Conservation (phyloP, 345 rosid genomes). For the Syzygium oleosum region DNA sequence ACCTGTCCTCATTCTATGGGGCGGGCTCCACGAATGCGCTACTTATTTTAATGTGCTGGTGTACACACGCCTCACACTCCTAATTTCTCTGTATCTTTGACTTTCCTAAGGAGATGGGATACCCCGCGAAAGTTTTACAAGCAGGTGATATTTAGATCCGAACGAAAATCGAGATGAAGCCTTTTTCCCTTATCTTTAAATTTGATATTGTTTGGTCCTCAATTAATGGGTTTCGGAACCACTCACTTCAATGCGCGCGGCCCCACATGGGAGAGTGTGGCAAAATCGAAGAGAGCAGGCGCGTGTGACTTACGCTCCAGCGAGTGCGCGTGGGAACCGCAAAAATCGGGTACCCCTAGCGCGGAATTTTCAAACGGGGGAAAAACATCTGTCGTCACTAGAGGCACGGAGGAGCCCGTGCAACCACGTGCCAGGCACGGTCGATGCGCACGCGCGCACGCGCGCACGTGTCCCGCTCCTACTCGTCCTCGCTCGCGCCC, state of each 20-base stretch:
- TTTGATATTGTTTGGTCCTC: neutral
- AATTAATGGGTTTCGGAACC: neutral
- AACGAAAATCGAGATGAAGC: no score
- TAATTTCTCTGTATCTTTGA: no score
- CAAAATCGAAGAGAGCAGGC: neutral
- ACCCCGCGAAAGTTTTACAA: no score
- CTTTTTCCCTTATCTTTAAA: neutral
- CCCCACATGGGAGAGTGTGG: rapidly evolving
- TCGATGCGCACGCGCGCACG: neutral
- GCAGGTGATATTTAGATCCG: no score
- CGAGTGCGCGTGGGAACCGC: neutral
- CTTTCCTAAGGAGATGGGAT: no score
- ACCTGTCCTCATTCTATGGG: no score
- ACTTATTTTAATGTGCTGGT: no score
- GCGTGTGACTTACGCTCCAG: neutral
- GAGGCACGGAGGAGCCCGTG: constrained; percentile 9
- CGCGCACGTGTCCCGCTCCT: neutral
- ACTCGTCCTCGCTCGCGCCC: neutral
- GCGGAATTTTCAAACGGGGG: neutral
- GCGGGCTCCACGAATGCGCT: no score
- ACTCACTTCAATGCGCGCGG: neutral
- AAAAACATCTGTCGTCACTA: neutral
- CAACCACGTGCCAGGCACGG: constrained; percentile 23
- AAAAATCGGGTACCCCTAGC: no score
- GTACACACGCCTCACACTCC: no score